Evolutionary conservation across 1,284 basidiomycete genomes (phyloP).

Genomic region (Fistulina hepatica): DNA sequence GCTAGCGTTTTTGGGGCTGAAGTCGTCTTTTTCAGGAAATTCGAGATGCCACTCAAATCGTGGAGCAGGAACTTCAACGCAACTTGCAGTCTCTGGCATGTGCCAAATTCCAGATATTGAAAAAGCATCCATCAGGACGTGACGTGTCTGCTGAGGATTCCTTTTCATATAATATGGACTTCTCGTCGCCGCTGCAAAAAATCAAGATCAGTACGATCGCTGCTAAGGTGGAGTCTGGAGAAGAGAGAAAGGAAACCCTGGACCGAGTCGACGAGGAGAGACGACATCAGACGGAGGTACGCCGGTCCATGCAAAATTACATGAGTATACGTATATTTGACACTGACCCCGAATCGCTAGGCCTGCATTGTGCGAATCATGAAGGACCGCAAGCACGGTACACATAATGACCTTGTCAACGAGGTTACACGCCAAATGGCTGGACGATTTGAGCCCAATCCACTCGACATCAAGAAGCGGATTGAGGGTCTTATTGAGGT

Average conservation of each 20-base stretch:
- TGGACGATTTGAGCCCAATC: conserved; percentile 78
- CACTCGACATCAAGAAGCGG: conserved; percentile 83
- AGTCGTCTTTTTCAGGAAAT: conserved; percentile 41
- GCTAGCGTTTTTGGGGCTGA: conserved; percentile 9
- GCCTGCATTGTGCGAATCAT: conserved; percentile 96
- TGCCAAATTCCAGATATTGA: conserved; percentile 90
- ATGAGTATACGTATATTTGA: too few relatives aligned
- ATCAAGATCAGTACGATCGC: conserved; percentile 94
- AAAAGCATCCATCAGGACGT: conserved; percentile 82
- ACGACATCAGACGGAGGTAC: conserved; percentile 81
- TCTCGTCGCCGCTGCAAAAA: conserved; percentile 72
- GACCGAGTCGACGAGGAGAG: conserved; percentile 91
- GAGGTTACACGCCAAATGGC: conserved; percentile 86
- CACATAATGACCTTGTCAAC: conserved; percentile 82
- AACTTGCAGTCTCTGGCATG: conserved; percentile 95
- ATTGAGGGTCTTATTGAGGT: conserved; percentile 95
- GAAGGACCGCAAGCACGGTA: conserved; percentile 91
- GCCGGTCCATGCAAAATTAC: conserved; percentile 15
- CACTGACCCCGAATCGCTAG: conserved; percentile 29
- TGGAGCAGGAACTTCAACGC: conserved; percentile 74
- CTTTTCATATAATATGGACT: conserved; percentile 85
- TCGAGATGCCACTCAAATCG: conserved; percentile 60
- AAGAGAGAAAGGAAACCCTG: conserved; percentile 87
- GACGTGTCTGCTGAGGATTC: conserved; percentile 70
- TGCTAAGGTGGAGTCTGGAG: conserved; percentile 73